Evolutionary conservation across 192 early-diverging fungal genomes (phyloP), one percentile per base, ranked within the genome.

Genomic region (Powellomyces hirtus): DNA sequence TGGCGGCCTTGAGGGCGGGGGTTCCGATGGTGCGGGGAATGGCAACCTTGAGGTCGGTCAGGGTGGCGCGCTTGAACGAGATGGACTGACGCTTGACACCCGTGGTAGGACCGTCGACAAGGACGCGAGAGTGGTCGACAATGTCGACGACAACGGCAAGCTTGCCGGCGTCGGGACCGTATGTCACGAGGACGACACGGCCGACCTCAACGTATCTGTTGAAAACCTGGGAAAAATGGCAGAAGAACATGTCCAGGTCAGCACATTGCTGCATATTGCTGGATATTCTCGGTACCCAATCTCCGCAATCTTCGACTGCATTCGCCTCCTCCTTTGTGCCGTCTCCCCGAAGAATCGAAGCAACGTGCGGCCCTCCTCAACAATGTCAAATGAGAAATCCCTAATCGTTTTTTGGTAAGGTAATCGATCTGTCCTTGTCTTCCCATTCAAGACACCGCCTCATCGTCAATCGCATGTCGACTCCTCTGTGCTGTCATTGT

Each of bases 71-170:
- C 83, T 93, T 92, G 93, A 88, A 96, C 65, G 91, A 66, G 70
- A 94, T 83, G 67, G 86, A 82, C 79, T 92, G 89, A 72, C 97
- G 96, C 68, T 82, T 30, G 62, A 98, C 95, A 63, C 89, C 90
- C 60, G 94, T 98, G 84, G 92, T 96, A 53, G 96, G 96, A 37
- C 97, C 96, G 80, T 99, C 94, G 73, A 99, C 84, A 74, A 99
- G 87, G 71, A 93, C 92, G 71, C 97, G 89, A 84, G 91, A 92
- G 91, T 99, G 96, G 86, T 99, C 97, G 75, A 99, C 89, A 79
- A 99, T 97, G 79, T 98, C 97, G 64, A 98, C 92, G 83, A 99
- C 92, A 75, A 95, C 92, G 77, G 96, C 96, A 70, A 98, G 88
- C 87, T 99, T 98, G 75, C 94, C 94, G 78, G 90, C 89, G 79